Conservation (phyloP, 2,329 filamentous ascomycete genomes). For the Xylariales sp. region DNA sequence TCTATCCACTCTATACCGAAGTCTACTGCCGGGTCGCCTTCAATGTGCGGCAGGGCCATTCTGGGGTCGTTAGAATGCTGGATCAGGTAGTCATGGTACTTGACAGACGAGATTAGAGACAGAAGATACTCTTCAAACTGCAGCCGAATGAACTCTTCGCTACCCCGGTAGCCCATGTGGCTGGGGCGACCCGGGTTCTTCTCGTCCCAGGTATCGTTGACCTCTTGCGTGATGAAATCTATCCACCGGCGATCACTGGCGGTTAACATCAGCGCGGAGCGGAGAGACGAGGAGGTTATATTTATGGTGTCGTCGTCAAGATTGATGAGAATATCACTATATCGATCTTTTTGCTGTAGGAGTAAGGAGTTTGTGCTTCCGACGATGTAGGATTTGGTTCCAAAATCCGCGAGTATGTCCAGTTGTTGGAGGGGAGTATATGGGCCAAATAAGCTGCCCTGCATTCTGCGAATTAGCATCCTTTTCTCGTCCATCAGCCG, state of each 20-base stretch:
- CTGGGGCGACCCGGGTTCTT: slow-evolving; percentile 84
- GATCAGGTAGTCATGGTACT: slow-evolving; percentile 72
- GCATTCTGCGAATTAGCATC: slow-evolving; percentile 1
- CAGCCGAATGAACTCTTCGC: slow-evolving; percentile 93
- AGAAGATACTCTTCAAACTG: slow-evolving; percentile 97
- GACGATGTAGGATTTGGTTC: slow-evolving; percentile 95
- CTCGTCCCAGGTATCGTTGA: slow-evolving; percentile 96
- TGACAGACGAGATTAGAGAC: slow-evolving; percentile 80
- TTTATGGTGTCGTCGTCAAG: slow-evolving; percentile 85
- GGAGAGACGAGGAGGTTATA: slow-evolving; percentile 76
- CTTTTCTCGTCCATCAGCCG: background rate
- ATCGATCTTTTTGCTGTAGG: slow-evolving; percentile 89
- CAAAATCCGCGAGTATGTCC: slow-evolving; percentile 86
- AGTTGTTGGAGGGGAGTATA: slow-evolving; percentile 96
- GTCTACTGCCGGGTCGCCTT: slow-evolving; percentile 80
- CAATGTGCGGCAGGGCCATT: slow-evolving; percentile 59
- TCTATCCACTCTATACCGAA: slow-evolving; percentile 82
- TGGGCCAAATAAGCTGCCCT: slow-evolving; percentile 91
- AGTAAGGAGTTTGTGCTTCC: slow-evolving; percentile 94
- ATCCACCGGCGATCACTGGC: slow-evolving; percentile 93
- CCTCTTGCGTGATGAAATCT: slow-evolving; percentile 86
- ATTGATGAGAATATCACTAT: slow-evolving; percentile 91
- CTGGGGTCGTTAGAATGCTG: slow-evolving; percentile 53
- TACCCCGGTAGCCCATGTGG: slow-evolving; percentile 90
- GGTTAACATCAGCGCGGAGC: slow-evolving; percentile 71